These are phyloP conservation scores for Peterozyma toletana DNA, from an alignment of 805 yeast species.

Conservation along the genomic window DNA sequence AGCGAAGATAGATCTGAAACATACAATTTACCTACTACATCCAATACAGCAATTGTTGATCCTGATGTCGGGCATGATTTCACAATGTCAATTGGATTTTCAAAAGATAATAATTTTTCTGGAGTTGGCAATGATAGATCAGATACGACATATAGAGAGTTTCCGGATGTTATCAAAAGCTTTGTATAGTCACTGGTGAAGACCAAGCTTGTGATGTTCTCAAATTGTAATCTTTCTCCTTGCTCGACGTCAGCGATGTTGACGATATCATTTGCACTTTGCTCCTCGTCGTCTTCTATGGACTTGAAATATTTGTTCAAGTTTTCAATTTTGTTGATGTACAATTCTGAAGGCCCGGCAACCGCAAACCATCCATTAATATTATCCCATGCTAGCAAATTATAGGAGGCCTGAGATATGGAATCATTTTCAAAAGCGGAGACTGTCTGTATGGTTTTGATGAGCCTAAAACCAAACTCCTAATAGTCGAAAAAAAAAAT, in stretches of 20 bases:
- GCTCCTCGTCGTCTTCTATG: conserved; percentile 11
- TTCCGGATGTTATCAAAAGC: conserved; percentile 21
- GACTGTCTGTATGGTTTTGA: neutral
- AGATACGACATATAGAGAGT: conserved; percentile 13
- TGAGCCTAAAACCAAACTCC: conserved; percentile 6
- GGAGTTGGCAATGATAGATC: conserved; percentile 9
- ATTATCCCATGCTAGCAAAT: conserved; percentile 30
- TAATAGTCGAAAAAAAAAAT: neutral
- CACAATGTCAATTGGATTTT: conserved; percentile 12
- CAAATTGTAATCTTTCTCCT: conserved; percentile 11
- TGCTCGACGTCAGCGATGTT: neutral
- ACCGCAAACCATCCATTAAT: conserved; percentile 26
- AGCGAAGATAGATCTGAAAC: conserved; percentile 8
- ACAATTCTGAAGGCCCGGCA: conserved; percentile 26
- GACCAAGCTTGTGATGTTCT: conserved; percentile 18
- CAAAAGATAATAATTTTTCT: conserved; percentile 1
- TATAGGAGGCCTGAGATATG: conserved; percentile 2
- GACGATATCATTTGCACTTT: conserved; percentile 12
- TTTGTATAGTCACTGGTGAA: conserved; percentile 24
- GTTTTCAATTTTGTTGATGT: conserved; percentile 25
- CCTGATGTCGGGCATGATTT: conserved; percentile 16
- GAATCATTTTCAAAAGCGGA: conserved; percentile 9
- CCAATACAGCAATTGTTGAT: conserved; percentile 11
- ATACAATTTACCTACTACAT: conserved; percentile 10
- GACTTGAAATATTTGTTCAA: conserved; percentile 18